Percentiles rank a stretch among this genome's conserved stretches.
These are phyloP conservation scores for Schizophyllum amplum DNA, from an alignment of 1,284 basidiomycete genomes.

Conservation along the genomic window DNA sequence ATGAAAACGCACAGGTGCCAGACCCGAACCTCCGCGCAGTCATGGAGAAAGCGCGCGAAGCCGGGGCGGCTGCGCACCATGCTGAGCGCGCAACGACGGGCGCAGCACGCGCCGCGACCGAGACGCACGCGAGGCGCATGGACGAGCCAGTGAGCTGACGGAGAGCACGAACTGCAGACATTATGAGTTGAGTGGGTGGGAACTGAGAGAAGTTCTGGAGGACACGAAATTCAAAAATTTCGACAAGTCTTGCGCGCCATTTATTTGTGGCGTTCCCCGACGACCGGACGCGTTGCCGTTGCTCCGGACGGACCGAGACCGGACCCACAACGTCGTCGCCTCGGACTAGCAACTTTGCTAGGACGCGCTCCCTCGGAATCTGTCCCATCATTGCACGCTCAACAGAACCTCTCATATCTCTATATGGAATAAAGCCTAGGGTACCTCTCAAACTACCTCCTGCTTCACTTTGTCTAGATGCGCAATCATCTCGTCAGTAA, in stretches of 20 bases:
- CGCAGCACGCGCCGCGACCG: conserved; percentile 12
- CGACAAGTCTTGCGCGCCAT: neutral
- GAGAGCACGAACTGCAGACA: conserved; percentile 37
- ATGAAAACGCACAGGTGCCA: conserved; percentile 46
- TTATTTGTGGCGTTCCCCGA: neutral
- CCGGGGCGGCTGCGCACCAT: conserved; percentile 9
- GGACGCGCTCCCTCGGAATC: neutral
- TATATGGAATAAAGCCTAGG: neutral
- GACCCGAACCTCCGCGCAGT: conserved; percentile 47
- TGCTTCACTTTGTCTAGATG: conserved; percentile 21
- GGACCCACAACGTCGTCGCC: no score
- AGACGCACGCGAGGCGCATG: conserved; percentile 18
- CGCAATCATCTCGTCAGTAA: conserved; percentile 36
- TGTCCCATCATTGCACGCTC: neutral
- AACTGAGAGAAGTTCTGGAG: neutral
- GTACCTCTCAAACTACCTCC: conserved; percentile 1
- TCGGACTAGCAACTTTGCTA: neutral
- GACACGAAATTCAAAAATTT: neutral
- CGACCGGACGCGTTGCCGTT: neutral
- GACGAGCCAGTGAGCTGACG: conserved; percentile 29
- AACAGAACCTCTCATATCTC: neutral
- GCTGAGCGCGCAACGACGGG: conserved; percentile 11
- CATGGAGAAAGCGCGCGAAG: conserved; percentile 44
- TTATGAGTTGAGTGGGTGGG: conserved; percentile 13
- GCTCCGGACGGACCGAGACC: no score